Percentiles rank a stretch among this genome's conserved stretches.
phyloP scores from a whole-genome alignment of 1,139 yeast genomes.

The Eremothecium sinecaudum region DNA sequence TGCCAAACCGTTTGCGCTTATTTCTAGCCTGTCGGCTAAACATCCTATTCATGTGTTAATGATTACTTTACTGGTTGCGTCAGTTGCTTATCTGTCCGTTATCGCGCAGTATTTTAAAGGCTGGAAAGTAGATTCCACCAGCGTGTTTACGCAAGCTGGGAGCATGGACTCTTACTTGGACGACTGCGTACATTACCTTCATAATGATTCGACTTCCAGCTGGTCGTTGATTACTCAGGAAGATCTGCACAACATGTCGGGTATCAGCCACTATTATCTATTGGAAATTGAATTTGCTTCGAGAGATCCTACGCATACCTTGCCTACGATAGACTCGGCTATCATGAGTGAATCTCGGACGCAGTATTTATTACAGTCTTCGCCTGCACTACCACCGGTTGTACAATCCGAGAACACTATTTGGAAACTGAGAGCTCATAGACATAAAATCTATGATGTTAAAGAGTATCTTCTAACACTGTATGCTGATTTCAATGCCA shows the following conservation, averaged over 20 bases:
- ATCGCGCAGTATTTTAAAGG: conserved; percentile 61
- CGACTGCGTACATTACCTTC: conserved; percentile 26
- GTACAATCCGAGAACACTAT: conserved; percentile 37
- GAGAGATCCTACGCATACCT: conserved; percentile 10
- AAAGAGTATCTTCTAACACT: conserved; percentile 47
- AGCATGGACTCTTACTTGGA: conserved; percentile 16
- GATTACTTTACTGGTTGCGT: conserved; percentile 62
- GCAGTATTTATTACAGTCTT: conserved; percentile 22
- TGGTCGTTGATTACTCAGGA: conserved; percentile 18
- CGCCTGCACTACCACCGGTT: conserved; percentile 15
- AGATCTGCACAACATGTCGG: conserved; percentile 13
- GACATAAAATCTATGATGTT: conserved; percentile 55
- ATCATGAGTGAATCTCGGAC: conserved; percentile 17
- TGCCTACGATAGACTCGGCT: conserved; percentile 20
- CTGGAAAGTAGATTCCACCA: conserved; percentile 22
- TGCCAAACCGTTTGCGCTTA: conserved; percentile 33
- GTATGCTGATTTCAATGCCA: conserved; percentile 39
- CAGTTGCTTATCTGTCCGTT: conserved; percentile 71
- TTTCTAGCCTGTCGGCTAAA: conserved; percentile 64
- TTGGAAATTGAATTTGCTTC: conserved; percentile 22
- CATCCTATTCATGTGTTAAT: conserved; percentile 87
- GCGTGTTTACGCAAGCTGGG: conserved; percentile 16
- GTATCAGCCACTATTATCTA: conserved; percentile 22
- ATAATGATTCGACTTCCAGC: conserved; percentile 13
- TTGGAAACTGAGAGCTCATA: conserved; percentile 57